Percentiles rank a stretch among this genome's conserved stretches.
phyloP scores from a whole-genome alignment of 2,329 filamentous ascomycete genomes.

The Botryotinia calthae region DNA sequence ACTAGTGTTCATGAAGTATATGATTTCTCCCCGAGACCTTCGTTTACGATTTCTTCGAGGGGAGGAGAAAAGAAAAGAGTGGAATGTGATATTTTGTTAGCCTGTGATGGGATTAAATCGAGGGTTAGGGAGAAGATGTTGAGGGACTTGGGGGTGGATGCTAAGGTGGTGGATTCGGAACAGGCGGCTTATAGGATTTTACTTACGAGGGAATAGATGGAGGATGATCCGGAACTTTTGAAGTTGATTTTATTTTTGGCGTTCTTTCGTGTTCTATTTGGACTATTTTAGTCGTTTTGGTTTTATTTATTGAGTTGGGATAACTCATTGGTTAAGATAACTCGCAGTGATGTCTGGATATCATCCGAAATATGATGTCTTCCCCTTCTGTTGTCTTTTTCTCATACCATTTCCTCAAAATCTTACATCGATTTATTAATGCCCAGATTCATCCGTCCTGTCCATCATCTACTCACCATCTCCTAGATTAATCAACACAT shows the following conservation, averaged over 20 bases:
- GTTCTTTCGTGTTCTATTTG: not conserved
- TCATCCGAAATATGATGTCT: not conserved
- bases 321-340: not conserved
- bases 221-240: conserved; percentile 56
- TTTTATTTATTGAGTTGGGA: not conserved
- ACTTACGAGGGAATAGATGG: conserved; percentile 65
- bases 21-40: conserved; percentile 57
- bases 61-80: conserved; percentile 48
- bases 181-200: conserved; percentile 80
- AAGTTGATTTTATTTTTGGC: not conserved
- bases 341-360: not conserved
- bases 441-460: conserved; percentile 21
- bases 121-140: conserved; percentile 51
- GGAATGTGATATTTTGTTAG: conserved; percentile 53
- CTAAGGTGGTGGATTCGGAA: conserved; percentile 60
- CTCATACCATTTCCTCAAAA: not conserved
- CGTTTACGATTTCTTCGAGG: conserved; percentile 56
- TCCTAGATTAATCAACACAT: conserved; percentile 65
- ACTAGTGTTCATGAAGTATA: conserved; percentile 52
- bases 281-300: not conserved
- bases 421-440: not conserved
- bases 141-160: conserved; percentile 45
- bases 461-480: not conserved
- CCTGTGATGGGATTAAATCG: conserved; percentile 57
- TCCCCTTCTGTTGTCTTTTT: not conserved